Conservation (phyloP, 2,329 filamentous ascomycete genomes). For the Akanthomyces lecanii region DNA sequence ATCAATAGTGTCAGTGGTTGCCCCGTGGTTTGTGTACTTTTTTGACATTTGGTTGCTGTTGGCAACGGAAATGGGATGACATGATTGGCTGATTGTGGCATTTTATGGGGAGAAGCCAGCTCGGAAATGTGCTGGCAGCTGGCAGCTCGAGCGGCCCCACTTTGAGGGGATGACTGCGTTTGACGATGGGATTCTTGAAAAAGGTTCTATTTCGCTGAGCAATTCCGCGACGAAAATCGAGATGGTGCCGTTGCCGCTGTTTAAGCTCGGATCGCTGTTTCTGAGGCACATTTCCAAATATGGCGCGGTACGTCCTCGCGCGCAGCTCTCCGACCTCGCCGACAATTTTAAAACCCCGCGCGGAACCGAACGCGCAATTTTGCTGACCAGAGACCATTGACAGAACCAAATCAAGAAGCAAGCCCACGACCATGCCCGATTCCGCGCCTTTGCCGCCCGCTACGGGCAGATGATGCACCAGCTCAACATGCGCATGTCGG, state of each 20-base stretch:
- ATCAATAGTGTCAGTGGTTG: conserved; percentile 12
- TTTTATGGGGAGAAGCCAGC: not conserved
- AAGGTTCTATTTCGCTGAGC: not conserved
- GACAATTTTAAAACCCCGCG: not conserved
- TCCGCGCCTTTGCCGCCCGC: conserved; percentile 55
- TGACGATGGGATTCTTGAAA: not conserved
- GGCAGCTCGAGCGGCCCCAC: conserved; percentile 10
- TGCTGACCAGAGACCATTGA: not conserved
- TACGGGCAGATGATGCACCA: conserved; percentile 64
- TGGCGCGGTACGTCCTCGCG: conserved; percentile 52
- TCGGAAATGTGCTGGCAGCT: conserved; percentile 1
- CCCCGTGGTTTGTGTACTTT: conserved; percentile 35
- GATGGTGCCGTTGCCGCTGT: conserved; percentile 64
- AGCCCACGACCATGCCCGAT: conserved; percentile 60
- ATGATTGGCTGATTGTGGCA: not conserved
- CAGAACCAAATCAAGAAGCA: conserved; percentile 64
- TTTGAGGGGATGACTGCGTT: conserved; percentile 9
- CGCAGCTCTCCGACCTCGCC: not conserved
- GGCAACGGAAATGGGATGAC: conserved; percentile 23
- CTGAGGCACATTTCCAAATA: conserved; percentile 65
- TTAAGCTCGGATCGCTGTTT: conserved; percentile 62
- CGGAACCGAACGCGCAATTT: not conserved
- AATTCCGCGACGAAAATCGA: conserved; percentile 13
- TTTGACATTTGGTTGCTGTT: conserved; percentile 28
- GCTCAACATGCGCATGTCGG: conserved; percentile 61